phyloP scores from a whole-genome alignment of 768 basidiomycete species.

The Ephemerocybe angulata region DNA sequence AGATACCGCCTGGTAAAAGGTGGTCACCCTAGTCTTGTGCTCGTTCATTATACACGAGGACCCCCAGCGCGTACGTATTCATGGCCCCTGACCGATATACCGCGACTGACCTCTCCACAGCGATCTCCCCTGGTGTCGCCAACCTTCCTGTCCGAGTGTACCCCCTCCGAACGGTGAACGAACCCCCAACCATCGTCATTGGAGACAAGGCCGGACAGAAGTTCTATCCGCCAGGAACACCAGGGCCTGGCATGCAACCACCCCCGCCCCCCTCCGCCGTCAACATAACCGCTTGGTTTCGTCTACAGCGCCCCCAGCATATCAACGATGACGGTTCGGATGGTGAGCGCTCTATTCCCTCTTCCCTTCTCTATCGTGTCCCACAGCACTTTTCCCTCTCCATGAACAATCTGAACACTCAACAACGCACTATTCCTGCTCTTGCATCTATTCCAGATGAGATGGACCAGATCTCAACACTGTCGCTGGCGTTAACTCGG shows the following conservation, averaged over 20 bases:
- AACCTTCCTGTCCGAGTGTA: conserved; percentile 66
- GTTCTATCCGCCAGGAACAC: conserved; percentile 38
- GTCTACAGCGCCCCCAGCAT: conserved; percentile 32
- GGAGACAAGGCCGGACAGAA: conserved; percentile 77
- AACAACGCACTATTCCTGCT: neutral
- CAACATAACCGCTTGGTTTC: neutral
- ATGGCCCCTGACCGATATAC: conserved; percentile 6
- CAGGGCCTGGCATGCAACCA: conserved; percentile 7
- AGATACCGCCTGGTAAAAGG: conserved; percentile 72
- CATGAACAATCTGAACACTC: neutral
- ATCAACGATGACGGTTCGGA: conserved; percentile 61
- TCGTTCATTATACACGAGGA: conserved; percentile 75
- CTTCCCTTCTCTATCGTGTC: neutral
- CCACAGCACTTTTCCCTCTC: neutral
- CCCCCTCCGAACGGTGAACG: conserved; percentile 63
- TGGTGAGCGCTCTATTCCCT: conserved; percentile 34
- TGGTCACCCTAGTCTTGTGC: conserved; percentile 66
- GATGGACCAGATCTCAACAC: conserved; percentile 65
- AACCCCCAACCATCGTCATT: conserved; percentile 64
- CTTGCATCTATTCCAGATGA: conserved; percentile 42
- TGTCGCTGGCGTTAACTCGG: conserved; percentile 65
- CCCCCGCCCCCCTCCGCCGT: neutral
- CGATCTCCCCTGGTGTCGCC: conserved; percentile 52
- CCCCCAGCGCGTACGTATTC: conserved; percentile 53
- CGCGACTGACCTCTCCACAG: conserved; percentile 31